Percentiles rank a stretch among this genome's conserved stretches.
Conservation (phyloP, 192 early-diverging fungal species). For the Coemansia sp. region DNA sequence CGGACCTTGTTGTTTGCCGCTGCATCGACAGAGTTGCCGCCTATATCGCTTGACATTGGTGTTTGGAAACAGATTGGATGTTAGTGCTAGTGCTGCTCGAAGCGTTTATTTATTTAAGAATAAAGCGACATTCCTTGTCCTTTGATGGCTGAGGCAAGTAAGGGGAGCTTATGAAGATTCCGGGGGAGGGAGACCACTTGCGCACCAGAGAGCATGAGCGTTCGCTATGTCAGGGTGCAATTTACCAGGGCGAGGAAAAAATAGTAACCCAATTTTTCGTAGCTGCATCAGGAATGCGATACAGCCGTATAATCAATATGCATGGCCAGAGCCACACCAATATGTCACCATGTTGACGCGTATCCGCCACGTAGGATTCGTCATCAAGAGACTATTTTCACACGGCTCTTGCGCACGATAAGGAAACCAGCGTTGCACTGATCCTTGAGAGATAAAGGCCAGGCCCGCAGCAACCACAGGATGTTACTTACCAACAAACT, state of each 20-base stretch:
- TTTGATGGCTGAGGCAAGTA: not conserved
- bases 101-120: too few species aligned
- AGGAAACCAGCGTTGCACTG: not conserved
- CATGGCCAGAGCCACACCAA: slow-evolving; percentile 11
- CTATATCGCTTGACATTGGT: slow-evolving; percentile 42
- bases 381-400: not conserved
- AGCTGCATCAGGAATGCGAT: not conserved
- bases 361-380: not conserved
- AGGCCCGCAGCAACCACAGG: not conserved
- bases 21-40: slow-evolving; percentile 67
- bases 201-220: not conserved
- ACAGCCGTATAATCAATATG: not conserved
- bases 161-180: too few species aligned
- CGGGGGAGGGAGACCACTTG: too few species aligned
- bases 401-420: not conserved
- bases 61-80: not conserved
- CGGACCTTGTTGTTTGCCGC: slow-evolving; percentile 67
- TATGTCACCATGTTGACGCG: not conserved
- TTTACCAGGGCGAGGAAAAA: not conserved
- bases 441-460: too few species aligned
- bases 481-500: slow-evolving; percentile 51
- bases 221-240: not conserved
- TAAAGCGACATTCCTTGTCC: too few species aligned
- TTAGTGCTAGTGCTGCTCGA: too few species aligned
- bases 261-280: not conserved